phyloP scores from a whole-genome alignment of 768 basidiomycete species.

The Agaricus sinodeliciosus region DNA sequence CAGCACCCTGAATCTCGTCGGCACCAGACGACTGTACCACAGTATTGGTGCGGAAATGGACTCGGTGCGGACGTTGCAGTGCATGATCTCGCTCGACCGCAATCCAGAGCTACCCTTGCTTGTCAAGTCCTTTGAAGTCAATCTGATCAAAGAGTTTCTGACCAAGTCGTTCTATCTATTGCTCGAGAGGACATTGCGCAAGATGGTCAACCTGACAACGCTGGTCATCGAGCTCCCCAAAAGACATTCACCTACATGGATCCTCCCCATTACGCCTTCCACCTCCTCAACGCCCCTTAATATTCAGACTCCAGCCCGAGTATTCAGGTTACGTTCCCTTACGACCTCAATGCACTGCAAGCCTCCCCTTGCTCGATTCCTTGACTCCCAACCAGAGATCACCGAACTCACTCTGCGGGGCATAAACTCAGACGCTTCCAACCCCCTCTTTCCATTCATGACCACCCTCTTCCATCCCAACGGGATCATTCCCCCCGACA shows the following conservation, averaged over 20 bases:
- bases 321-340: conserved; percentile 38
- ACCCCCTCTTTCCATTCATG: conserved; percentile 18
- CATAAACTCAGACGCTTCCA: conserved; percentile 27
- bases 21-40: conserved; percentile 20
- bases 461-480: conserved; percentile 11
- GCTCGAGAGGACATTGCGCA: conserved; percentile 35
- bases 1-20: conserved; percentile 17
- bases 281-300: neutral
- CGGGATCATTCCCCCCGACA: conserved; percentile 14
- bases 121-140: conserved; percentile 42
- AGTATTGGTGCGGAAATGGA: conserved; percentile 3
- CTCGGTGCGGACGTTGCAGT: conserved; percentile 19
- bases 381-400: conserved; percentile 42
- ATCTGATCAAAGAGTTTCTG: conserved; percentile 29
- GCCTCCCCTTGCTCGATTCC: conserved; percentile 38
- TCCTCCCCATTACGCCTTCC: conserved; percentile 25
- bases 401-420: conserved; percentile 51
- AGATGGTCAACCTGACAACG: conserved; percentile 29
- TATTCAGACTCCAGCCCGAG: conserved; percentile 18
- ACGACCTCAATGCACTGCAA: conserved; percentile 54
- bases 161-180: conserved; percentile 44
- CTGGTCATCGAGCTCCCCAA: conserved; percentile 47
- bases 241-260: conserved; percentile 36
- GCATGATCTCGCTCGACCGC: conserved; percentile 33
- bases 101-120: conserved; percentile 30